Evolutionary conservation across 306 rosid genomes (phyloP), one percentile per base, ranked within the genome.

Genomic region (Cicer pinnatifidum): DNA sequence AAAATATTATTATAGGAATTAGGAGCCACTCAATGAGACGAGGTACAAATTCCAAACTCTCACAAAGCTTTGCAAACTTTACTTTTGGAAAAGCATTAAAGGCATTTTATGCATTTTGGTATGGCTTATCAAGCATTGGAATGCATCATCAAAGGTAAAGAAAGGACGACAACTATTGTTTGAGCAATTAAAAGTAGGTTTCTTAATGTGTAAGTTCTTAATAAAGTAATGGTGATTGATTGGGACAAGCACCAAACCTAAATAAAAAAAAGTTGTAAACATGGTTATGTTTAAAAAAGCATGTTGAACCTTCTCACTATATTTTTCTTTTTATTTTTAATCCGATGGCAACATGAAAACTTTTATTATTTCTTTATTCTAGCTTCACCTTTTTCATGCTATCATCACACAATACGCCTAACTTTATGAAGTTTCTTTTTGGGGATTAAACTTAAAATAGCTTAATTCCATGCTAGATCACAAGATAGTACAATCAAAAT

Each of bases 161-260:
- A 58, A 40, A 37, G 28, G 9, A 5, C 3, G 19, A 69, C 6
- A 45, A 35, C 76, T 72, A 39, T 71, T 58, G 54, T 61, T 69
- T 57, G 64, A 77, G 47, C 79, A 20, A 84, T 28, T 60, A 46
- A 77, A 65, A 57, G 77, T 75, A 72, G 72, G 71, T 63, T 73
- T 78, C 76, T 72, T 78, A 60, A 72, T 72, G 51, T 3, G 53
- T 75, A 79, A 85, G 82, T 67, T 74, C 59, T 67, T 46, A 80
- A 66, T 73, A 84, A 85, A 85, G 80, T 62, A 79, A 67, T 20
- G 75, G 73, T 44, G 47, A 62, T 43, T 82, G 96, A 89, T 87
- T 67, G 81, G 67, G 90, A 89, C 86, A 71, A 73, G 68, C 85
- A 84, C 90, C 85, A 45, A 69, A 84, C 75, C 58, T 13, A 23